A percentile compares a stretch with the other conserved stretches of the same genome.
Evolutionary conservation across 129 eudicot species (phyloP).

Genomic region (Flaveria linearis): DNA sequence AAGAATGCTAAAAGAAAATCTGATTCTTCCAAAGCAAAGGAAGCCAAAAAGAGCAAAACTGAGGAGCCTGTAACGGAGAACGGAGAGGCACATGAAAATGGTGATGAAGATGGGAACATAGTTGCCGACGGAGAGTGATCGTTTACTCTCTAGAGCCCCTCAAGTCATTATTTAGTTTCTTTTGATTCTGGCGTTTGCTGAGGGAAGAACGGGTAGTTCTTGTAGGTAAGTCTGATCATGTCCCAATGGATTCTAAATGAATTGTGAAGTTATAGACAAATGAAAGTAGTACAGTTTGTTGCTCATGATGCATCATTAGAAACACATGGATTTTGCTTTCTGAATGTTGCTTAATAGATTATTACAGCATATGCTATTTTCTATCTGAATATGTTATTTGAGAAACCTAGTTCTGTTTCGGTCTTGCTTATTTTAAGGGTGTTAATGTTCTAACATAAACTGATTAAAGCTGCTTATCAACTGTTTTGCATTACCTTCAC

Average conservation of each 20-base stretch:
- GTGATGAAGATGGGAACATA: conserved; percentile 16
- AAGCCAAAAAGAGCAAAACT: conserved; percentile 60
- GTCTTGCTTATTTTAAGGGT: background rate
- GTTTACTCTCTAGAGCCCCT: conserved; percentile 2
- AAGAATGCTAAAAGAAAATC: conserved; percentile 63
- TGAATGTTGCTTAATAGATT: background rate
- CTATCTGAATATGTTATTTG: background rate
- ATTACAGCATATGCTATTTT: background rate
- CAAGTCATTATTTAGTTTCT: conserved; percentile 6
- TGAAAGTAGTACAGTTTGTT: conserved; percentile 11
- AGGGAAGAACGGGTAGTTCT: conserved; percentile 16
- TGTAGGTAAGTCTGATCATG: conserved; percentile 16
- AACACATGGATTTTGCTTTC: background rate
- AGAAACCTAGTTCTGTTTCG: background rate
- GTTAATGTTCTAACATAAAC: background rate
- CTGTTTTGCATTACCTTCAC: background rate
- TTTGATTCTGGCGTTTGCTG: background rate
- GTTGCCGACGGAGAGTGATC: conserved; percentile 23
- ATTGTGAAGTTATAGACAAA: background rate
- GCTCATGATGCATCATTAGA: background rate
- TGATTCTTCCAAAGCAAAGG: conserved; percentile 63
- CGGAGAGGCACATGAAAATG: conserved; percentile 21
- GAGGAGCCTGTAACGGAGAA: conserved; percentile 45
- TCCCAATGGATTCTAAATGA: background rate
- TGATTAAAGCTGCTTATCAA: background rate